Percentiles rank a stretch among this genome's conserved stretches.
These are phyloP conservation scores for Beauveria pseudobassiana DNA, from an alignment of 2,329 filamentous ascomycete genomes.

Conservation along the genomic window DNA sequence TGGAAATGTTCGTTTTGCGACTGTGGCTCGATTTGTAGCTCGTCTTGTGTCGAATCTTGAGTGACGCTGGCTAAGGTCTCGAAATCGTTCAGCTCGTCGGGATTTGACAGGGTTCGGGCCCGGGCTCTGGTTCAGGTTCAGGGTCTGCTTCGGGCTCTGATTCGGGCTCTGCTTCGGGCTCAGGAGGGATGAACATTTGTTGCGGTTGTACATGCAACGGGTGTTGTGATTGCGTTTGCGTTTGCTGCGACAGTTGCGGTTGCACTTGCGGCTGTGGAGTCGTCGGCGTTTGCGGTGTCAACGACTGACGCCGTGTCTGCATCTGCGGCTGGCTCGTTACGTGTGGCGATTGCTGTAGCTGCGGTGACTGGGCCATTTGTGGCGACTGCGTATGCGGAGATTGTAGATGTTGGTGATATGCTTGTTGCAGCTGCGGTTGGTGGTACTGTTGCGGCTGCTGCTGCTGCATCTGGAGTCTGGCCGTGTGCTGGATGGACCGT, in stretches of 20 bases:
- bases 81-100: background rate
- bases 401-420: slow-evolving; percentile 12
- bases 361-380: slow-evolving; percentile 8
- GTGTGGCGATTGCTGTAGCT: slow-evolving; percentile 13
- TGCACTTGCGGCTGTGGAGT: background rate
- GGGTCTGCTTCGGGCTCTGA: background rate
- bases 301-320: slow-evolving; percentile 15
- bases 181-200: background rate
- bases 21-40: slow-evolving; percentile 8
- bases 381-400: slow-evolving; percentile 10
- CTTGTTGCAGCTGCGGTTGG: slow-evolving; percentile 14
- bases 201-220: slow-evolving; percentile 5
- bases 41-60: slow-evolving; percentile 7
- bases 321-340: slow-evolving; percentile 14
- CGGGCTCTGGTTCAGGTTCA: background rate
- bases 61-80: slow-evolving; percentile 2
- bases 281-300: slow-evolving; percentile 5
- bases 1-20: slow-evolving; percentile 15
- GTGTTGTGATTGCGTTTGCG: background rate
- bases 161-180: background rate
- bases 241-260: background rate
- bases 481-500: slow-evolving; percentile 2
- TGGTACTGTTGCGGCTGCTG: slow-evolving; percentile 14
- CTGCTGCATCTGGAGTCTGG: slow-evolving; percentile 15
- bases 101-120: background rate